Conservation (phyloP, 352 stramenopile genomes). For the Globisporangium barbulae region DNA sequence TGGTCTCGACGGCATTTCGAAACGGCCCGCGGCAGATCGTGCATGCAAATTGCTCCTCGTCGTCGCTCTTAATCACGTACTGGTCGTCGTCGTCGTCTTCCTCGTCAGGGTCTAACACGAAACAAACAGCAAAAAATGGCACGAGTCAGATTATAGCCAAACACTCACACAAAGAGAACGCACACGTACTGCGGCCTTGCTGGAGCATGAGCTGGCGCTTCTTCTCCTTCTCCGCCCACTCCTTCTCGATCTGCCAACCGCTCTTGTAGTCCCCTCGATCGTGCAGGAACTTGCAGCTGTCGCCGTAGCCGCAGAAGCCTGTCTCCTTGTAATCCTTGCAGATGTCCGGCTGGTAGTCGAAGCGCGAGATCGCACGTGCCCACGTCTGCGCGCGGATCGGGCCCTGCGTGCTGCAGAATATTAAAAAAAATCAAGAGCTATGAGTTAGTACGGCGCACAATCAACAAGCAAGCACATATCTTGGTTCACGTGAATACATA, state of each 20-base stretch:
- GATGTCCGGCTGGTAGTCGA: slow-evolving; percentile 97
- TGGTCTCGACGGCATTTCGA: slow-evolving; percentile 92
- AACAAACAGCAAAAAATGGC: slow-evolving; percentile 1
- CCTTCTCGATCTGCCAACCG: slow-evolving; percentile 97
- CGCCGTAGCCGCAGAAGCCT: slow-evolving; percentile 98
- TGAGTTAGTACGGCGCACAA: background rate
- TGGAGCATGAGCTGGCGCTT: slow-evolving; percentile 78
- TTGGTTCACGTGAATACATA: slow-evolving; percentile 21
- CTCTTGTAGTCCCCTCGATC: slow-evolving; percentile 97
- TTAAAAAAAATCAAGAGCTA: background rate
- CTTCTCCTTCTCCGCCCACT: slow-evolving; percentile 93
- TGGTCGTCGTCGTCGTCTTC: slow-evolving; percentile 66
- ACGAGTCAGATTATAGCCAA: background rate
- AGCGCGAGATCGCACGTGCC: slow-evolving; percentile 92
- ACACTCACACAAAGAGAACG: slow-evolving; percentile 1
- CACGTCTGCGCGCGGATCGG: slow-evolving; percentile 94
- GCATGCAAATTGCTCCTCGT: slow-evolving; percentile 92
- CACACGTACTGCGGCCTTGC: slow-evolving; percentile 36
- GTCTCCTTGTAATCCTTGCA: slow-evolving; percentile 99
- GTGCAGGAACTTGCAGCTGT: slow-evolving; percentile 98
- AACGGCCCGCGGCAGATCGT: slow-evolving; percentile 94
- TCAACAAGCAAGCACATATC: no score
- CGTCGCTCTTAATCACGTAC: slow-evolving; percentile 58
- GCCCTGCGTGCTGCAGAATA: slow-evolving; percentile 75
- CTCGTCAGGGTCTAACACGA: slow-evolving; percentile 31